Conservation (phyloP, 2,329 filamentous ascomycete species). For the Hansfordia pulvinata region DNA sequence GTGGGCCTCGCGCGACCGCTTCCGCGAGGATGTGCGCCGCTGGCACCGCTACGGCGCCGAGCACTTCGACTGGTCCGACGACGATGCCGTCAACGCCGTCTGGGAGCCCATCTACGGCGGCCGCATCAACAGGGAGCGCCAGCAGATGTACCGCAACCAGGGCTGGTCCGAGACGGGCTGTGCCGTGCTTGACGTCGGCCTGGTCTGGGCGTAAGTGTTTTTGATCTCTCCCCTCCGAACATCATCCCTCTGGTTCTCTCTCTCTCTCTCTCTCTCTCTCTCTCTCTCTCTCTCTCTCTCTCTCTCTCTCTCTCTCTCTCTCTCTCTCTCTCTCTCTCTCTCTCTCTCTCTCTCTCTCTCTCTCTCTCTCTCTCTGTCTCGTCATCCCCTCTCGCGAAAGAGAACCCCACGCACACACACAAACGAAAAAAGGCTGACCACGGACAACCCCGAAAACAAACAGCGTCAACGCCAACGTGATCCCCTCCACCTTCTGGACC, state of each 20-base stretch:
- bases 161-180: background rate
- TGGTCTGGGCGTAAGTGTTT: conserved; percentile 1
- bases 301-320: no score
- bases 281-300: no score
- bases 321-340: no score
- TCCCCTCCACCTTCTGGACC: conserved; percentile 1
- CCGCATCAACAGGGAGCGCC: background rate
- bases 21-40: background rate
- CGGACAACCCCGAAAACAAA: no score
- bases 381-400: no score
- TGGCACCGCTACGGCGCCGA: background rate
- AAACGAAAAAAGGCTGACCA: no score
- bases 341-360: no score
- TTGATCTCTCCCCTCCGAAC: no score
- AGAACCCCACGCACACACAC: no score
- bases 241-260: no score
- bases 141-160: background rate
- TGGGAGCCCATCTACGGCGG: conserved; percentile 1
- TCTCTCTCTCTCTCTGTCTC: no score
- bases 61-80: background rate
- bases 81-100: background rate
- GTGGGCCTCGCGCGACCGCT: background rate
- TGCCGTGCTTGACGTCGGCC: background rate
- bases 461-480: conserved; percentile 2
- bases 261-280: no score